Evolutionary conservation across 768 basidiomycete genomes (phyloP).

Genomic region (Tricholoma terreum): DNA sequence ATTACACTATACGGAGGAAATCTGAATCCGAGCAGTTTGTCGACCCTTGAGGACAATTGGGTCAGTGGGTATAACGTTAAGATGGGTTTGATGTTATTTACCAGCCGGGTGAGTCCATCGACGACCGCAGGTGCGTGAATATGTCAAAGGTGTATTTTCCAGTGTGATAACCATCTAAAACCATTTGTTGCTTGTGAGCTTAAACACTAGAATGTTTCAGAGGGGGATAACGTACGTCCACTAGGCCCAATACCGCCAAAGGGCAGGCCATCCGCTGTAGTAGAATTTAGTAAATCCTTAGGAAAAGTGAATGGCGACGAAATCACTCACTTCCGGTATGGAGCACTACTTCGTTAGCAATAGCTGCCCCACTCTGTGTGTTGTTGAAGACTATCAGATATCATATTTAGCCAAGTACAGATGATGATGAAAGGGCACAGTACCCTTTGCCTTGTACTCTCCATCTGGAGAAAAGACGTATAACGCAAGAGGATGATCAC

Average conservation of each 20-base stretch:
- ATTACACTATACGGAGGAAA: constrained; percentile 61
- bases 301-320: background rate
- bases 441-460: constrained; percentile 60
- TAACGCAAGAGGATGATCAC: constrained; percentile 71
- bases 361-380: constrained; percentile 67
- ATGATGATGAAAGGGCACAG: constrained; percentile 2
- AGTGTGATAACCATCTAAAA: constrained; percentile 62
- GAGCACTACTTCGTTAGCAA: constrained; percentile 71
- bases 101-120: constrained; percentile 59
- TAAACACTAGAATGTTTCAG: background rate
- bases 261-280: constrained; percentile 21
- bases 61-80: constrained; percentile 15
- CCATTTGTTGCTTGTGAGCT: background rate
- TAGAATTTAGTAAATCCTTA: background rate
- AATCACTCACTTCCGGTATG: constrained; percentile 49
- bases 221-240: constrained; percentile 57
- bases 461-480: constrained; percentile 72
- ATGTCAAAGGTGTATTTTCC: constrained; percentile 74
- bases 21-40: constrained; percentile 46
- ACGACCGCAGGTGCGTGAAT: constrained; percentile 72
- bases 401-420: background rate
- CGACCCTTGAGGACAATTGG: constrained; percentile 37
- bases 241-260: constrained; percentile 28
- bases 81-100: constrained; percentile 23
- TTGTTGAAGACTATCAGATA: constrained; percentile 52